phyloP scores from a whole-genome alignment of 31 red algal species.

The Odonthalia washingtoniensis region DNA sequence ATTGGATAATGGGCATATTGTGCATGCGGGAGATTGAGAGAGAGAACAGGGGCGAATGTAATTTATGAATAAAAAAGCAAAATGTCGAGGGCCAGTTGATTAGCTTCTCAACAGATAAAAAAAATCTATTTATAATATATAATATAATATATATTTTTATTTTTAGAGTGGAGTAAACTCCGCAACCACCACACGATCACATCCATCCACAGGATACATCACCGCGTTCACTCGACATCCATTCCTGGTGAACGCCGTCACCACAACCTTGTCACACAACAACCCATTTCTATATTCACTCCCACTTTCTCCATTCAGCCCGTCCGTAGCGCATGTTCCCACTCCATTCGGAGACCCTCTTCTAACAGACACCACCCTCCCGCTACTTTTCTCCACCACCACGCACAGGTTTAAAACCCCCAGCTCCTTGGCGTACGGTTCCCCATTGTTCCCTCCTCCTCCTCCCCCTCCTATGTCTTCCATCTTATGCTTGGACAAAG shows the following conservation, averaged over 20 bases:
- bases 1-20: too few species aligned
- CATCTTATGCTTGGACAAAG: neutral
- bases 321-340: constrained; percentile 51
- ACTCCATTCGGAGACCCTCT: constrained; percentile 21
- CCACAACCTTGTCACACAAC: constrained; percentile 29
- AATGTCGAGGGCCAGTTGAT: too few species aligned
- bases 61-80: too few species aligned
- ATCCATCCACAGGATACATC: constrained; percentile 42
- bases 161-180: constrained; percentile 60
- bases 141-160: neutral
- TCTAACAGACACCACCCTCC: constrained; percentile 35
- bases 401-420: constrained; percentile 45
- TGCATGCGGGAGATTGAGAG: too few species aligned
- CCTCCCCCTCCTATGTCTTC: neutral
- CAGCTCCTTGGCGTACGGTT: constrained; percentile 57
- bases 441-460: neutral
- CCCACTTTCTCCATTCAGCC: constrained; percentile 12
- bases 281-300: constrained; percentile 40
- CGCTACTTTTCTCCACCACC: constrained; percentile 49
- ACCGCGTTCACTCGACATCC: constrained; percentile 55
- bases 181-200: constrained; percentile 59
- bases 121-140: too few species aligned
- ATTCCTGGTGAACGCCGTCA: constrained; percentile 23
- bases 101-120: too few species aligned
- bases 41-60: too few species aligned